phyloP scores from a whole-genome alignment of 768 basidiomycete genomes.

The Solioccasus polychromus region DNA sequence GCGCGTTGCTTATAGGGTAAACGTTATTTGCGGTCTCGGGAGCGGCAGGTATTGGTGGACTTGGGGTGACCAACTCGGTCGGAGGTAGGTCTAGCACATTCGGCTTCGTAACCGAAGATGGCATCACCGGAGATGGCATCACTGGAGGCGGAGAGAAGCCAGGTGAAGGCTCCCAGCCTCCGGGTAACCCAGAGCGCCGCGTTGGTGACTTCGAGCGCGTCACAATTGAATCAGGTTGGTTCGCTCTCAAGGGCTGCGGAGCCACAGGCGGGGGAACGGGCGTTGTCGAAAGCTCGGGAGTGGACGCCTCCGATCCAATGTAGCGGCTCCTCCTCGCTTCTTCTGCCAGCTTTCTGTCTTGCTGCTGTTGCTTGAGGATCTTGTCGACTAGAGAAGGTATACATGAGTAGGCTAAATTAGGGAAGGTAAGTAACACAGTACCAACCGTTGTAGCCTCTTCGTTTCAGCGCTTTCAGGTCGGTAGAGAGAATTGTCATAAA shows the following conservation, averaged over 20 bases:
- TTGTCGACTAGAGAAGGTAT: slow-evolving; percentile 64
- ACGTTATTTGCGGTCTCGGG: slow-evolving; percentile 6
- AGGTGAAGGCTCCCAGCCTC: slow-evolving; percentile 22
- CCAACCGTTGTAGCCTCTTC: slow-evolving; percentile 83
- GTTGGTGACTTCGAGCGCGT: slow-evolving; percentile 20
- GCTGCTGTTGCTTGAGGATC: slow-evolving; percentile 81
- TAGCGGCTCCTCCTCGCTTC: slow-evolving; percentile 33
- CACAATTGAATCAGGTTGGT: neutral
- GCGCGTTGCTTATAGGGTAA: slow-evolving; percentile 10
- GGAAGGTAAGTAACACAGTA: neutral
- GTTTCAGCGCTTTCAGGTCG: slow-evolving; percentile 73
- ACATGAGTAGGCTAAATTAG: slow-evolving; percentile 9
- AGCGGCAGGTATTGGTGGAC: neutral
- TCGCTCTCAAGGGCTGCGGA: slow-evolving; percentile 11
- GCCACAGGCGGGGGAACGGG: slow-evolving; percentile 11
- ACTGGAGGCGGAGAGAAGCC: slow-evolving; percentile 9
- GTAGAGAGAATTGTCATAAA: slow-evolving; percentile 95
- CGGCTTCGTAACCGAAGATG: slow-evolving; percentile 1
- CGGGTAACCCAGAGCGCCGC: slow-evolving; percentile 17
- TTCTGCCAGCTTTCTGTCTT: slow-evolving; percentile 57
- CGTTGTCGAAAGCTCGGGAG: slow-evolving; percentile 2
- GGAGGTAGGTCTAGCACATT: slow-evolving; percentile 5
- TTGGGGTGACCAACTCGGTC: slow-evolving; percentile 1
- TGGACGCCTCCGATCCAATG: slow-evolving; percentile 17
- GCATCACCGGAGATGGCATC: neutral